Conservation (phyloP, 352 stramenopile species). For the Phytophthora litchii region DNA sequence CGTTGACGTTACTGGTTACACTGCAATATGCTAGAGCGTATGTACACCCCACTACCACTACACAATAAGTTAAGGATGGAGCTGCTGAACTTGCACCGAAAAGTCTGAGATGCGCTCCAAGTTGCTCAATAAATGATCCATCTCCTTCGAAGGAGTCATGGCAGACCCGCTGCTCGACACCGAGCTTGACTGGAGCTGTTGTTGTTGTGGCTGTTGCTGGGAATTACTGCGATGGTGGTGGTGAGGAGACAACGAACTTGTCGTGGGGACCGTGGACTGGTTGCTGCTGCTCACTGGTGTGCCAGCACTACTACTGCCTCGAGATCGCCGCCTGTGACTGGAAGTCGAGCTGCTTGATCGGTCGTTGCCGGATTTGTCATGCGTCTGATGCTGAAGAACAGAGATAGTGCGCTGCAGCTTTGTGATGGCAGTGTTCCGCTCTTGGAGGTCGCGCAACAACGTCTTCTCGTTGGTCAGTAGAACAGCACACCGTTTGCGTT, state of each 20-base stretch:
- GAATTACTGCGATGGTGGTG: constrained; percentile 17
- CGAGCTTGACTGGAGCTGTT: constrained; percentile 20
- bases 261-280: constrained; percentile 37
- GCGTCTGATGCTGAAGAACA: constrained; percentile 36
- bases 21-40: constrained; percentile 1
- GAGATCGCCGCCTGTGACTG: constrained; percentile 26
- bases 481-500: constrained; percentile 68
- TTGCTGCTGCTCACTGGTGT: constrained; percentile 38
- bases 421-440: constrained; percentile 57
- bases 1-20: constrained; percentile 18
- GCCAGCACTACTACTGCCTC: constrained; percentile 25
- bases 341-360: constrained; percentile 21
- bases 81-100: constrained; percentile 42
- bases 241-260: constrained; percentile 28
- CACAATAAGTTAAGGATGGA: constrained; percentile 35
- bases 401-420: constrained; percentile 60
- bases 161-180: constrained; percentile 12
- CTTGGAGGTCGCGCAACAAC: constrained; percentile 70
- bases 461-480: constrained; percentile 74
- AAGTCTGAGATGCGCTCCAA: constrained; percentile 76
- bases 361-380: constrained; percentile 22
- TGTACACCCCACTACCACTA: constrained; percentile 1
- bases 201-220: constrained; percentile 12
- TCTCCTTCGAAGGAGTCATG: constrained; percentile 51
- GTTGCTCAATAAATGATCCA: constrained; percentile 70